A percentile compares a stretch with the other conserved stretches of the same genome.
phyloP scores from a whole-genome alignment of 768 basidiomycete genomes.

The Lentinula lateritia region DNA sequence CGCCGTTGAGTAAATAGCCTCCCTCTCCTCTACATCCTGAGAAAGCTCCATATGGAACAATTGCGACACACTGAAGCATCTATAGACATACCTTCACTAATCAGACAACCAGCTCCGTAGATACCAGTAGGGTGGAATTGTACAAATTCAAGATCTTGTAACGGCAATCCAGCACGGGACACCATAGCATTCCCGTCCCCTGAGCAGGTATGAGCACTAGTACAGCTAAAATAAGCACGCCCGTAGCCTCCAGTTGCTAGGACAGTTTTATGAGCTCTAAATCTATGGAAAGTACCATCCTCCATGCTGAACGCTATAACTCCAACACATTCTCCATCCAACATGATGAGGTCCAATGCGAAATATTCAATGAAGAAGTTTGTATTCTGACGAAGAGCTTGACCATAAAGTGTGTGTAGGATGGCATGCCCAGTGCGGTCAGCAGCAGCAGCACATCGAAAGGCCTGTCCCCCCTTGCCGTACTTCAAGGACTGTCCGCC shows the following conservation, averaged over 20 bases:
- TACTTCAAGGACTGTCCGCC: conserved; percentile 96
- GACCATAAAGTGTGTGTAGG: conserved; percentile 97
- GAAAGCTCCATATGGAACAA: not conserved
- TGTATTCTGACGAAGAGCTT: conserved; percentile 97
- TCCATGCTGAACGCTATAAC: conserved; percentile 99
- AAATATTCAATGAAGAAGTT: conserved; percentile 99
- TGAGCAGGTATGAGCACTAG: conserved; percentile 97
- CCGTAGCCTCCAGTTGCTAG: conserved; percentile 98
- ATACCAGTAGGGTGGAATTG: conserved; percentile 99
- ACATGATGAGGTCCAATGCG: conserved; percentile 98
- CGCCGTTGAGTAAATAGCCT: conserved; percentile 95
- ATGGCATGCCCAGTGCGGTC: conserved; percentile 98
- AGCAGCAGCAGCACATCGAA: conserved; percentile 96
- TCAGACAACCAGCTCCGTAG: conserved; percentile 97
- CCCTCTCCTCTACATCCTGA: conserved; percentile 97
- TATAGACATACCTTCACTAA: conserved; percentile 77
- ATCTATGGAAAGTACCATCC: conserved; percentile 97
- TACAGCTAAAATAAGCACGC: conserved; percentile 97
- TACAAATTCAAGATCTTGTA: conserved; percentile 97
- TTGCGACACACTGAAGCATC: not conserved
- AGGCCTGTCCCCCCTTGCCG: conserved; percentile 98
- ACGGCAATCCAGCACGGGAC: conserved; percentile 88
- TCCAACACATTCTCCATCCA: conserved; percentile 98
- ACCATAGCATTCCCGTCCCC: conserved; percentile 99
- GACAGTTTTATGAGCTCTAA: conserved; percentile 97